phyloP scores from a whole-genome alignment of 176 grass and related monocot species.

The Triticum timopheevii region DNA sequence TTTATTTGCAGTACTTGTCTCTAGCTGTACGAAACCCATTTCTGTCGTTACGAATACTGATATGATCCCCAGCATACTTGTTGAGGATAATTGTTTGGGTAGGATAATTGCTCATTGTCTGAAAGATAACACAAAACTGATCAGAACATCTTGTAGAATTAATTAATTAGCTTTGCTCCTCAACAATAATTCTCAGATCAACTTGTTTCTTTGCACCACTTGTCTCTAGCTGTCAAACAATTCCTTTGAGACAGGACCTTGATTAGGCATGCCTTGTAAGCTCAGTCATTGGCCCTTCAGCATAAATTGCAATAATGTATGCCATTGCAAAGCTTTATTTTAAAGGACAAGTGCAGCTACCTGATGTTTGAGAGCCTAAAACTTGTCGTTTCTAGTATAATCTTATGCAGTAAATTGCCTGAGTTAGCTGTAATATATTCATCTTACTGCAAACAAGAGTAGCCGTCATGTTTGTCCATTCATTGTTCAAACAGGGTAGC shows the following conservation, averaged over 20 bases:
- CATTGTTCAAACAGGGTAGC: conserved; percentile 66
- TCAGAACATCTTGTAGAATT: background rate
- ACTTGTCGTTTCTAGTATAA: background rate
- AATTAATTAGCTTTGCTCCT: background rate
- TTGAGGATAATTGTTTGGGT: background rate
- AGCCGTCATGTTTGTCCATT: background rate
- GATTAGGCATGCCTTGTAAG: background rate
- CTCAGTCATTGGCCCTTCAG: background rate
- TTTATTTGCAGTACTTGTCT: background rate
- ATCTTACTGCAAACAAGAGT: conserved; percentile 21
- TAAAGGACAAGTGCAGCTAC: background rate
- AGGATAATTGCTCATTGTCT: background rate
- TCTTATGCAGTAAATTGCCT: background rate
- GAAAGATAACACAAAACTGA: conserved; percentile 7
- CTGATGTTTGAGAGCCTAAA: background rate
- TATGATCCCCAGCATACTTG: too few relatives aligned
- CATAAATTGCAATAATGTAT: background rate
- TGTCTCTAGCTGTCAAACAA: background rate
- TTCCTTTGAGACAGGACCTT: background rate
- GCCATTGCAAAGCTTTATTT: background rate
- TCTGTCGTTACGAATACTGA: too few relatives aligned
- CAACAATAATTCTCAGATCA: background rate
- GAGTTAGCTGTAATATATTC: background rate
- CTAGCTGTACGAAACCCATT: too few relatives aligned
- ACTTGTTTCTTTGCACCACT: background rate